phyloP scores from a whole-genome alignment of 345 rosid genomes.

The Euphorbia tirucalli region DNA sequence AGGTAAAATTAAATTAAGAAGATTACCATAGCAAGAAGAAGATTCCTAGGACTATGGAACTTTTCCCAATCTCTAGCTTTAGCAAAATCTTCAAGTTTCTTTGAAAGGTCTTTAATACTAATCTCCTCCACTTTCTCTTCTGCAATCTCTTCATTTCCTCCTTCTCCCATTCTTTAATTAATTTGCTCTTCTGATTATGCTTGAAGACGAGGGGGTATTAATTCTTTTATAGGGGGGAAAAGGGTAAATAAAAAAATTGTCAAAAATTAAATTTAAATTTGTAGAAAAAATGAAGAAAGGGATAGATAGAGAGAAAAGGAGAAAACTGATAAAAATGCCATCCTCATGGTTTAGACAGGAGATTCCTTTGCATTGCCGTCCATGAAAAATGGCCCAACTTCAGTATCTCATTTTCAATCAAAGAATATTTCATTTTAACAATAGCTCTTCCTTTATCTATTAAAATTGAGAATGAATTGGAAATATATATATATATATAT shows the following conservation, averaged over 20 bases:
- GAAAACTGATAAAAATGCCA: too few relatives aligned
- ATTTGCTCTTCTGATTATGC: neutral
- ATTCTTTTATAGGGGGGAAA: slow-evolving; percentile 14
- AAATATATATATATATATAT: too few relatives aligned
- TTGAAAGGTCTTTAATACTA: slow-evolving; percentile 44
- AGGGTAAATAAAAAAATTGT: too few relatives aligned
- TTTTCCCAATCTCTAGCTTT: slow-evolving; percentile 47
- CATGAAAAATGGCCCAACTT: slow-evolving; percentile 27
- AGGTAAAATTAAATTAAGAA: neutral
- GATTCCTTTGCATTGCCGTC: slow-evolving; percentile 34
- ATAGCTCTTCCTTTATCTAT: too few relatives aligned
- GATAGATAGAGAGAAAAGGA: neutral
- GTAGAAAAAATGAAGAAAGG: too few relatives aligned
- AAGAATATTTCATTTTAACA: too few relatives aligned
- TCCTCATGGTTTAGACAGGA: slow-evolving; percentile 23
- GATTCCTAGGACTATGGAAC: slow-evolving; percentile 47
- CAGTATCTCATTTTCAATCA: too few relatives aligned
- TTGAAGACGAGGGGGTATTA: slow-evolving; percentile 4
- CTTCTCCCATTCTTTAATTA: slow-evolving; percentile 27
- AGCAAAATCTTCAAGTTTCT: slow-evolving; percentile 43
- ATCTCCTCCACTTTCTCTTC: slow-evolving; percentile 33
- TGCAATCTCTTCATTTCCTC: slow-evolving; percentile 15
- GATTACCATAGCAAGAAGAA: slow-evolving; percentile 52
- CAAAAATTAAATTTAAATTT: too few relatives aligned
- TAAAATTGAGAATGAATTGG: too few relatives aligned